Base-by-base conservation (phyloP, 495 filamentous ascomycete genomes). In the Aspergillus campestris region DNA sequence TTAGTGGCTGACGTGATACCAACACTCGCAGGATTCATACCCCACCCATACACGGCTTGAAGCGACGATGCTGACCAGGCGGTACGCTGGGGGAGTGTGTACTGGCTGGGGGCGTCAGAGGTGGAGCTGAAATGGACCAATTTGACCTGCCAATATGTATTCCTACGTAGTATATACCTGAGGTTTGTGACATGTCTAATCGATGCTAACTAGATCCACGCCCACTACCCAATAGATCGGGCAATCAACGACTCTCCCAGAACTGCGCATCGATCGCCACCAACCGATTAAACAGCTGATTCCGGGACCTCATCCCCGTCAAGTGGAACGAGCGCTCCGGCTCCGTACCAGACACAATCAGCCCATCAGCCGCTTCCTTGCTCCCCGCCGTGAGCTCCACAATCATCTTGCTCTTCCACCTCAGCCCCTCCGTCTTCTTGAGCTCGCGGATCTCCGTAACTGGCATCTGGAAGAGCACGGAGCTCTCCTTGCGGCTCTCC, bases 401-500 rank as follows among this genome's bases (percentile, higher is more conserved):
- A 33, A 92, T 79, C 36, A 92, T 61, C 69, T 89, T 92, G 7
- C 82, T 79, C 65, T 94, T 94, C 89, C 86, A 94, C 1, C 89
- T 88, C 44, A 89, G 69, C 0, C 89, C 87, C 12, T 88, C 89
- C 3, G 88, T 69, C 67, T 94, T 94, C 65, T 81, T 84, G 35
- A 94, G 47, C 50, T 90, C 86, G 31, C 43, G 56, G 42, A 86
- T 79, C 7, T 83, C 76, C 4, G 66, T 65, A 9, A 85, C 56
- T 0, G 78, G 67, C 7, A 82, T 65, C 30, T 58, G 63, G 36
- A 74, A 76, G 12, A 67, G 29, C 8, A 68, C 66, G n/a, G 60
- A 55, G 0, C 57, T 53, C 18, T 60, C 61, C 60, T 67, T 68
- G 32, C 57, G 71, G 24, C 75, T 72, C 3, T 67, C 67, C 13